These are phyloP conservation scores for Dalbergia cultrata DNA, from an alignment of 306 rosid genomes.

Conservation along the genomic window DNA sequence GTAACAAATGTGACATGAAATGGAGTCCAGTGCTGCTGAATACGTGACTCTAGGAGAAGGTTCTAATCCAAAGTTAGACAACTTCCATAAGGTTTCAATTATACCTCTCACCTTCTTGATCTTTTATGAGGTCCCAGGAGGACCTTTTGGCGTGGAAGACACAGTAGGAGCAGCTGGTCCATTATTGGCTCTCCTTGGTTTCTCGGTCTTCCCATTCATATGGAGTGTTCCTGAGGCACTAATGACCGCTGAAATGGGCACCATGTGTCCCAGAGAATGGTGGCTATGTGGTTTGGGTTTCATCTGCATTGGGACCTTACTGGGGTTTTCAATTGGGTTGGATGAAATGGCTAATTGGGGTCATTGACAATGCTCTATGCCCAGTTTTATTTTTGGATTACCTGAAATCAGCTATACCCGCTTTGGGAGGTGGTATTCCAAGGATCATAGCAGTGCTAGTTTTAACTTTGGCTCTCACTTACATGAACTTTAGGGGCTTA, in stretches of 20 bases:
- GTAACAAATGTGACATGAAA: constrained; percentile 21
- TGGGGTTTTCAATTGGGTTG: constrained; percentile 83
- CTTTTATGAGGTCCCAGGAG: constrained; percentile 79
- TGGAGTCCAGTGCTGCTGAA: constrained; percentile 44
- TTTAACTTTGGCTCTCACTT: constrained; percentile 63
- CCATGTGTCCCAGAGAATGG: constrained; percentile 80
- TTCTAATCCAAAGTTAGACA: constrained; percentile 34
- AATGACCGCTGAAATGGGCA: constrained; percentile 74
- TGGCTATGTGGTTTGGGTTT: constrained; percentile 78
- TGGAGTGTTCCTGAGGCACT: constrained; percentile 83
- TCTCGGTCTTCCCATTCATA: constrained; percentile 60
- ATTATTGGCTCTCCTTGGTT: constrained; percentile 63
- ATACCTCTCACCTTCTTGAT: constrained; percentile 63
- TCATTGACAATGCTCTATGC: constrained; percentile 74
- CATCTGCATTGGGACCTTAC: constrained; percentile 73
- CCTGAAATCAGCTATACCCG: constrained; percentile 65
- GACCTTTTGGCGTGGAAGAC: constrained; percentile 75
- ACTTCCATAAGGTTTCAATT: constrained; percentile 43
- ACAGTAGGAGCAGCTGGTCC: constrained; percentile 75
- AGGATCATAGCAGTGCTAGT: constrained; percentile 54
- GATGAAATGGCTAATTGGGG: constrained; percentile 82
- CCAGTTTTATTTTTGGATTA: constrained; percentile 73
- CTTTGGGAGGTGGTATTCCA: constrained; percentile 59
- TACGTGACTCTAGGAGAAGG: constrained; percentile 33
- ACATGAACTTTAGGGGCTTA: constrained; percentile 72